These are phyloP conservation scores for Knoxdaviesia proteae DNA, from an alignment of 2,329 filamentous ascomycete species.

Conservation along the genomic window DNA sequence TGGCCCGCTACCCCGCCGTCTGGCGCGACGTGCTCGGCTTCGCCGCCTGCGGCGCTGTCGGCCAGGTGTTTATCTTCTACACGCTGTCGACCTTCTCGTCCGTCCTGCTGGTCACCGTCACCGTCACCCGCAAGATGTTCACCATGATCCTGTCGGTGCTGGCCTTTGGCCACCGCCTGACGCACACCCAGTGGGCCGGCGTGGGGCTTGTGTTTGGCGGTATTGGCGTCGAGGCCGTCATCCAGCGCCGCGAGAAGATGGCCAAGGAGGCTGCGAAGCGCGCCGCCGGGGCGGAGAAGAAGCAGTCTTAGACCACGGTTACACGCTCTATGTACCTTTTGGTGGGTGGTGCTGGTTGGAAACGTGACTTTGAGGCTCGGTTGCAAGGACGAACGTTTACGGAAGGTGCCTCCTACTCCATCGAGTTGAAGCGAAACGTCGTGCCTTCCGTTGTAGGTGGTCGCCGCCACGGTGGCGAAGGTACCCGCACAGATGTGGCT, in stretches of 20 bases:
- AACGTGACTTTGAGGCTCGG: neutral
- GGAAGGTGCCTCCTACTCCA: neutral
- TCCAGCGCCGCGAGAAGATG: constrained; percentile 65
- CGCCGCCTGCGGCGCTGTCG: constrained; percentile 71
- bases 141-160: constrained; percentile 95
- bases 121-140: constrained; percentile 95
- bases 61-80: constrained; percentile 95
- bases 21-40: constrained; percentile 81
- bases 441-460: too few relatives aligned
- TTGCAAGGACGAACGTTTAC: neutral
- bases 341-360: neutral
- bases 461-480: too few relatives aligned
- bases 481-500: too few relatives aligned
- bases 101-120: constrained; percentile 83
- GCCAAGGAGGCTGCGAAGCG: constrained; percentile 50
- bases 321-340: too few relatives aligned
- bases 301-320: neutral
- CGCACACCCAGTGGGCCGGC: constrained; percentile 80
- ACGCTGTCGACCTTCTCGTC: constrained; percentile 84
- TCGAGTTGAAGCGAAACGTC: too few relatives aligned
- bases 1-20: constrained; percentile 59
- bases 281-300: constrained; percentile 13
- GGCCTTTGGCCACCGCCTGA: constrained; percentile 78
- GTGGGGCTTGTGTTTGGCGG: constrained; percentile 87
- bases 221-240: constrained; percentile 72